Base-by-base conservation (phyloP, 2,329 filamentous ascomycete genomes). In the Fonsecaea erecta region DNA sequence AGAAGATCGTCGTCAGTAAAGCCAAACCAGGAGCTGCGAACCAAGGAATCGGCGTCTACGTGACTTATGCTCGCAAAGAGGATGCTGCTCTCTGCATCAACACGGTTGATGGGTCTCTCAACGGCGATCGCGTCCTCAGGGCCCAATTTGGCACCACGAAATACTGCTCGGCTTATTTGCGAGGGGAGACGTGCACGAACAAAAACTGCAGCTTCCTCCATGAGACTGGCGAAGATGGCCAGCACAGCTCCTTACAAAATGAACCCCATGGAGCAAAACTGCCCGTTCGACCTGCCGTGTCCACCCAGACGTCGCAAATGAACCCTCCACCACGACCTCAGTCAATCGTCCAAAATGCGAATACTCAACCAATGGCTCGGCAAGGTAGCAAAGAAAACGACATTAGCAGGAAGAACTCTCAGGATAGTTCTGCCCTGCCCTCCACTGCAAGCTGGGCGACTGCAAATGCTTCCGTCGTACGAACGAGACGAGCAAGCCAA, bases 1-100 rank as follows among this genome's bases (percentile, higher is more conserved):
- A 97, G 75, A 99, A 99, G 78, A 98, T 99, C 63, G 96, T 97
- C 61, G 96, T 99, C 71, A 98, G 93, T 83, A 97, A 97, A 77
- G 88, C 93, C 46, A 97, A 96, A 77, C 92, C 94, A 68, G 83
- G 84, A 52, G 82, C 84, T 35, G 82, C 85, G 62, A 91, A 92
- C 71, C 91, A 95, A 73, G 96, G 93, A 0, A 89, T 99, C 4
- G 95, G 95, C 53, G 94, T 99, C 57, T 99, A 99, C 75, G 95
- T 99, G n/a, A 99, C 95, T 0, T 99, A 97, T 76, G 90, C 95
- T 71, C 89, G 87, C 69, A 96, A 96, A 75, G 88, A 92, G 70
- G 95, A 98, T 78, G 95, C 95, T 16, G 90, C 90, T 46, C 88
- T 86, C 40, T 99, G 95, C 77, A 99, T 99, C 68, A 85, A 88